These are phyloP conservation scores for Picochlorum sp. DNA, from an alignment of 139 green algal species.

Conservation along the genomic window DNA sequence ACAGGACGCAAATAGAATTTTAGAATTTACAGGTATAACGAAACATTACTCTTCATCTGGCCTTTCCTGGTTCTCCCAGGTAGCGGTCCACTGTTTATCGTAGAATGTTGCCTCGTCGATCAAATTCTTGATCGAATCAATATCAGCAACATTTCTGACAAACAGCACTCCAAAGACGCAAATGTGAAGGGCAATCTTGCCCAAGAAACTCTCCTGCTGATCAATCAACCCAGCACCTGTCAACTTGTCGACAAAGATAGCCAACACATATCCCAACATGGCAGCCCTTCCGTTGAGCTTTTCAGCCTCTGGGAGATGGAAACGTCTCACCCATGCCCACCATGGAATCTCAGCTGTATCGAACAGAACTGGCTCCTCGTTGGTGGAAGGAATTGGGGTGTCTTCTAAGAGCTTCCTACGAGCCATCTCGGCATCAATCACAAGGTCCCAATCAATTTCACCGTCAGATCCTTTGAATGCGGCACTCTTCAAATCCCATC, in stretches of 20 bases:
- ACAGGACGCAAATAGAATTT: neutral
- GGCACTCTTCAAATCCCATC: conserved; percentile 47
- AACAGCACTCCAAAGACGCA: conserved; percentile 65
- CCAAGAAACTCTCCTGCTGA: conserved; percentile 86
- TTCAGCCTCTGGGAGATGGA: conserved; percentile 92
- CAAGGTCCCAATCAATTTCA: conserved; percentile 64
- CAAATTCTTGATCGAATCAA: conserved; percentile 75
- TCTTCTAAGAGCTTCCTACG: conserved; percentile 79
- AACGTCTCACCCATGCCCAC: conserved; percentile 89
- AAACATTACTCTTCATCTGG: conserved; percentile 31
- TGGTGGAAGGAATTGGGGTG: conserved; percentile 62
- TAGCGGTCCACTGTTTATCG: conserved; percentile 74
- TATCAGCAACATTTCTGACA: conserved; percentile 44
- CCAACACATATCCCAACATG: conserved; percentile 88
- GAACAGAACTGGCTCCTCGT: conserved; percentile 84
- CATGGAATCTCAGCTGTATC: conserved; percentile 88
- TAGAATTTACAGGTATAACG: too few relatives aligned
- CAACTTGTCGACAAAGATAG: conserved; percentile 64
- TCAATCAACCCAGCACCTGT: conserved; percentile 75
- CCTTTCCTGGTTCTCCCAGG: conserved; percentile 66
- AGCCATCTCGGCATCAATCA: conserved; percentile 86
- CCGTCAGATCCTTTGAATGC: conserved; percentile 25
- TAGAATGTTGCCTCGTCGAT: conserved; percentile 92
- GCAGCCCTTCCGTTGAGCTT: conserved; percentile 89
- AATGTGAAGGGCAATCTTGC: conserved; percentile 78